Evolutionary conservation across 2,329 filamentous ascomycete species (phyloP), one percentile per base, ranked within the genome.

Genomic region (Eutypella sp.): DNA sequence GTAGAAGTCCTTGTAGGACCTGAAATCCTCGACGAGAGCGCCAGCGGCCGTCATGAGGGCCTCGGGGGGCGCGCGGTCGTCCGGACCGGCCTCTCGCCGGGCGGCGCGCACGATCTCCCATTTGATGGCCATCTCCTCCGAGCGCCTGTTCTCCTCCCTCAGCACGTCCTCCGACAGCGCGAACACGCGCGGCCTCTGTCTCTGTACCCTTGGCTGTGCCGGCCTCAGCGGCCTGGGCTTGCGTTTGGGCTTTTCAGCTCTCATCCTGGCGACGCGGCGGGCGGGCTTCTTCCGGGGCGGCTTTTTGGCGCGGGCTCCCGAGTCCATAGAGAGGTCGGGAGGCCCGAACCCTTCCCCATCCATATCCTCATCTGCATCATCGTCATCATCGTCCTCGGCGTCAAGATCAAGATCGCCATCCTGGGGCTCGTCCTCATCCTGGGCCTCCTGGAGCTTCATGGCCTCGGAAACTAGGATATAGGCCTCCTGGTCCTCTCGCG

Each of bases 391-490:
- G 16, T 50, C 31, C 24, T 51, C 54, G 37, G 54, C 50, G 42
- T 61, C 56, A 20, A 51, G 59, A 9, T 39, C 36, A 19, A 39
- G 15, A n/a, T 39, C 36, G 19, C 10, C 36, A 39, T 39, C 36
- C 10, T 22, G 11, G 11, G 36, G 36, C 20, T 39, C 36, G 13
- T 39, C 36, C 45, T 64, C 57, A 18, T 70, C 67, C 43, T 69
- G 68, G 10, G 65, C 68, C 47, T 76, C 75, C 50, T 78, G 78
- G 19, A 90, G 69, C 25, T 80, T 74, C 55, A 92, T 78, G 8
- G 88, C 83, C 61, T 95, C 85, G 27, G 85, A 85, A 41, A 88
- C 81, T 42, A 90, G 79, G 48, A 86, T 82, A 47, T 90, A 79
- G 1, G 90, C 90, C 57, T 89, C 82, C 57, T 90, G 85, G 19